Evolutionary conservation across 1,284 basidiomycete species (phyloP), one percentile per base, ranked within the genome.

Genomic region (Cutaneotrichosporon sp.): DNA sequence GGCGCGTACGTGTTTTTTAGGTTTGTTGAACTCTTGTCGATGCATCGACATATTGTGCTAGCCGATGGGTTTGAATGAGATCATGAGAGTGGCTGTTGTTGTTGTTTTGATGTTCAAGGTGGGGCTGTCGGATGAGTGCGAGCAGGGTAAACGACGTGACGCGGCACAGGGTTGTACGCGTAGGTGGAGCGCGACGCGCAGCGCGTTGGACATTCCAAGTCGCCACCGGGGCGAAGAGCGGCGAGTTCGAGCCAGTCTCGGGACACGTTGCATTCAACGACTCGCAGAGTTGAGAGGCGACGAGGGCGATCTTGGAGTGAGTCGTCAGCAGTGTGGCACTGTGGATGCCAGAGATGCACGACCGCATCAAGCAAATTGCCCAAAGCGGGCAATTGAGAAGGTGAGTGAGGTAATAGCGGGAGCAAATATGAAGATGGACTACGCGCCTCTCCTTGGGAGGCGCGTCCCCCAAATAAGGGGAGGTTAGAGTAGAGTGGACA

Each of bases 1-100:
- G 47, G 47, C 47, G 47, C 47, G 47, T 50, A 10, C 47, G 47
- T 50, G 47, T 50, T 29, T 25, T 50, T 25, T 50, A 31, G 47
- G 27, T 50, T 50, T 50, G 47, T 8, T n/a, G 25, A n/a, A 50
- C 27, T 8, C 24, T 27, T n/a, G 24, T 31, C 25, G 24, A 50
- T 50, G 25, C 25, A 16, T 27, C 45, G 20, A 47, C 45, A 14
- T 50, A 16, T 50, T 50, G 47, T 31, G 45, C 14, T 25, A 24
- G 45, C 29, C n/a, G n/a, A n/a, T n/a, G n/a, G n/a, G n/a, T n/a
- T n/a, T n/a, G n/a, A n/a, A n/a, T n/a, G n/a, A n/a, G n/a, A n/a
- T n/a, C n/a, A n/a, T n/a, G n/a, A n/a, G n/a, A n/a, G n/a, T n/a
- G n/a, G n/a, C n/a, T n/a, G n/a, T n/a, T n/a, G n/a, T 25, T 47